Base-by-base conservation (phyloP, 2,329 filamentous ascomycete species). In the Fusarium nisikadoi region DNA sequence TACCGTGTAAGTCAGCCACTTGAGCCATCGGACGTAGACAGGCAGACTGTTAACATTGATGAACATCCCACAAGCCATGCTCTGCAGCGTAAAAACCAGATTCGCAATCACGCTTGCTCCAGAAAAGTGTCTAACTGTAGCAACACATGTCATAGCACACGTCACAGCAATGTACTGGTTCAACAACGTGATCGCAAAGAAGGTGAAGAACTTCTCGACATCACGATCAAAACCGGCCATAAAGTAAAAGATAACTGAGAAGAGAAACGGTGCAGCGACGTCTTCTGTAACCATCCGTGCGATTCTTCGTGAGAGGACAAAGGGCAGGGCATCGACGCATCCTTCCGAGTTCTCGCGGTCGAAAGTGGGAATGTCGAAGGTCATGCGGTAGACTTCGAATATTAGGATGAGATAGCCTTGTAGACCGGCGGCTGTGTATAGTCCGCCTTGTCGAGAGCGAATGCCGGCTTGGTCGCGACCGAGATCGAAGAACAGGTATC, bases 381-480 rank as follows among this genome's bases (percentile, higher is more conserved):
- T 93, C 64, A 95, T 82, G 8, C 93, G 89, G 75, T 93, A 95
- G 1, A 89, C 90, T 79, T 95, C 93, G 68, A 93, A 94, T 17
- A 94, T 84, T 16, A 95, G 84, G 54, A 94, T 91, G 6, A 95
- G 84, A 76, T 95, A 95, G 3, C 92, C 92, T 76, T 95, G 93
- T 10, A 95, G 84, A 8, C 89, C 91, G 11, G 91, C 86, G 1
- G 91, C 89, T 4, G 89, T 93, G 74, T 94, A 95, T 0, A 95
- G 81, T 10, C 91, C 91, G 53, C 92, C 93, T 78, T 94, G 83
- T 4, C 92, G 86, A 31, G 92, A 94, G 29, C 92, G 87, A 52
- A 95, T 94, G 0, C 93, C 93, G 2, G 91, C 84, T 50, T 92
- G 87, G 62, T 91, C 91, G 16, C 89, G 85, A 4, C 88, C 87